These are phyloP conservation scores for Pneumocystis oryctolagi DNA, from an alignment of 1,139 yeast genomes.

Conservation along the genomic window DNA sequence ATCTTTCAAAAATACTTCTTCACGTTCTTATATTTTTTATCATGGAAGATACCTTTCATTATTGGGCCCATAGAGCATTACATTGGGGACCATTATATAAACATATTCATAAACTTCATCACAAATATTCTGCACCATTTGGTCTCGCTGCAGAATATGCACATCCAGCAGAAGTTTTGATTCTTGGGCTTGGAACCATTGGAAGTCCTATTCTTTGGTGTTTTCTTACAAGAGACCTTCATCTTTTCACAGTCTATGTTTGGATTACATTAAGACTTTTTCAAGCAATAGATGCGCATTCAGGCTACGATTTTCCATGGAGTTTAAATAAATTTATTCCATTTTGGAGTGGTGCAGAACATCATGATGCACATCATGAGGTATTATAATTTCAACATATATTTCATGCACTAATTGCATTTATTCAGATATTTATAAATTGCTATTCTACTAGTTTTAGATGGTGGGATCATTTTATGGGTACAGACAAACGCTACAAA, in stretches of 20 bases:
- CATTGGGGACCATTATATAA: slow-evolving; percentile 79
- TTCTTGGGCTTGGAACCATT: slow-evolving; percentile 85
- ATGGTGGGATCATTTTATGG: slow-evolving; percentile 77
- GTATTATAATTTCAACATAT: slow-evolving; percentile 33
- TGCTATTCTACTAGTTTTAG: slow-evolving; percentile 87
- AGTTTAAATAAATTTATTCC: slow-evolving; percentile 81
- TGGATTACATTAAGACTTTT: slow-evolving; percentile 83
- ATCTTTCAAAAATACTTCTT: slow-evolving; percentile 36
- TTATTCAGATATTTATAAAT: slow-evolving; percentile 33
- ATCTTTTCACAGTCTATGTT: slow-evolving; percentile 63
- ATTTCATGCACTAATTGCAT: background rate
- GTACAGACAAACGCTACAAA: slow-evolving; percentile 40
- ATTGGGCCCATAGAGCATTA: slow-evolving; percentile 79
- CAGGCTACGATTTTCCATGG: slow-evolving; percentile 96
- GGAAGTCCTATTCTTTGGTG: slow-evolving; percentile 73
- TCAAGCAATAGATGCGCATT: slow-evolving; percentile 93
- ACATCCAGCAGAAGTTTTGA: slow-evolving; percentile 82
- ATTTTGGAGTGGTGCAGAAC: slow-evolving; percentile 97
- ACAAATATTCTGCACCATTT: slow-evolving; percentile 91
- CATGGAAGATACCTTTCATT: slow-evolving; percentile 89
- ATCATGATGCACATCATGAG: slow-evolving; percentile 92
- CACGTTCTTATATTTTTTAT: slow-evolving; percentile 68
- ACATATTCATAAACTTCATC: slow-evolving; percentile 89
- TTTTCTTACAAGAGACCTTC: slow-evolving; percentile 51
- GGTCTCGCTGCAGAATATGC: slow-evolving; percentile 96